Conservation (phyloP, 2,329 filamentous ascomycete species). For the Ilyonectria sp. region DNA sequence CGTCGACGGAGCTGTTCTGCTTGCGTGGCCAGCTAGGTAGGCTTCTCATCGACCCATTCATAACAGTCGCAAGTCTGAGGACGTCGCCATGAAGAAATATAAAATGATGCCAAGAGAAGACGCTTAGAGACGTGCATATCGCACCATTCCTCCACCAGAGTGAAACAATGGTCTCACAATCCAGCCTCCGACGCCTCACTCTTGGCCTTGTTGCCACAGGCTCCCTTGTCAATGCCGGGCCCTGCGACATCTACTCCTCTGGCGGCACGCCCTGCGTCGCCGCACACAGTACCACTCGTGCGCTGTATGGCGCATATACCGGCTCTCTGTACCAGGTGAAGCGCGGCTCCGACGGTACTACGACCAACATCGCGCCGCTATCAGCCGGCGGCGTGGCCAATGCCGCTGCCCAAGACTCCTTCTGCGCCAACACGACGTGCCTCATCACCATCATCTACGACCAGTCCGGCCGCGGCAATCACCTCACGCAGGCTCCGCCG, state of each 20-base stretch:
- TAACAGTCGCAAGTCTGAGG: not conserved
- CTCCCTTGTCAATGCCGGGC: constrained; percentile 53
- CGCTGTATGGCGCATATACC: constrained; percentile 68
- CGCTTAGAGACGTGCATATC: not conserved
- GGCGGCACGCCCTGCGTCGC: constrained; percentile 75
- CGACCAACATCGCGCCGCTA: constrained; percentile 55
- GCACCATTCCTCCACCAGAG: not conserved
- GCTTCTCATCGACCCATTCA: not conserved
- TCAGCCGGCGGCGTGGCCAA: constrained; percentile 75
- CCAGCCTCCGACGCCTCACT: constrained; percentile 30
- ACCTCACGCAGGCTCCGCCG: constrained; percentile 72
- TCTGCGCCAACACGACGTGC: constrained; percentile 74
- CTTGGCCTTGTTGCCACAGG: constrained; percentile 20
- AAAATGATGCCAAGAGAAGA: not conserved
- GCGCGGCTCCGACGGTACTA: constrained; percentile 63
- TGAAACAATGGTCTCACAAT: constrained; percentile 5
- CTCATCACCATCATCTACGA: constrained; percentile 77
- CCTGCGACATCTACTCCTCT: constrained; percentile 73
- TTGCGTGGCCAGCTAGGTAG: not conserved
- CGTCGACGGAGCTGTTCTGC: not conserved
- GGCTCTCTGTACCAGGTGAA: constrained; percentile 73
- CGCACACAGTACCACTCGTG: constrained; percentile 76
- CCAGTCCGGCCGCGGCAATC: constrained; percentile 73
- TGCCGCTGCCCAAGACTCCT: constrained; percentile 71
- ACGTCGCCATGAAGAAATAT: not conserved